Conservation (phyloP, 352 stramenopile genomes). For the Globisporangium mamillatum region DNA sequence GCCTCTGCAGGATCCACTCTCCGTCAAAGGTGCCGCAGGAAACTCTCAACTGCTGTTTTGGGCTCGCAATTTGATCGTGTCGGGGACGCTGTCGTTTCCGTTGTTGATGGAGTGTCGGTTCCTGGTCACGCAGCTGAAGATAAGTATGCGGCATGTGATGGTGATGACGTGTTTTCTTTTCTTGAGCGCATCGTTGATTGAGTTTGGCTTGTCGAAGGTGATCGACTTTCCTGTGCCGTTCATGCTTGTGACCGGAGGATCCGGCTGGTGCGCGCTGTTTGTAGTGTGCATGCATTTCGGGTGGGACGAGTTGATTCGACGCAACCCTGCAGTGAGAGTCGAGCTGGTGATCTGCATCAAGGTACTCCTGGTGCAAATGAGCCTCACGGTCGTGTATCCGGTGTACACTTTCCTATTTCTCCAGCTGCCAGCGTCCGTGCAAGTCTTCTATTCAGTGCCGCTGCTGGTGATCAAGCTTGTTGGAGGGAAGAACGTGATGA, state of each 20-base stretch:
- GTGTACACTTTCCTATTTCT: not conserved
- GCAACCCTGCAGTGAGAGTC: not conserved
- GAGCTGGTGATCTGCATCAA: not conserved
- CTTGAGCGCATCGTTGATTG: not conserved
- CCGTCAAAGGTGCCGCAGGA: too few relatives aligned
- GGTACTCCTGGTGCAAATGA: not conserved
- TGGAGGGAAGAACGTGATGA: not conserved
- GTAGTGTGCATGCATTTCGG: not conserved
- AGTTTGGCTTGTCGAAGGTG: not conserved
- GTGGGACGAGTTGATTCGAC: not conserved
- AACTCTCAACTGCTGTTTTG: not conserved
- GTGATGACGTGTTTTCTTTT: not conserved
- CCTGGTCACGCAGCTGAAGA: not conserved
- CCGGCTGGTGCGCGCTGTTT: not conserved
- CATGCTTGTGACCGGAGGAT: not conserved
- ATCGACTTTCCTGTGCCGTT: slow-evolving; percentile 6
- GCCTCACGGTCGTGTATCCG: not conserved
- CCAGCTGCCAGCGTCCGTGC: not conserved
- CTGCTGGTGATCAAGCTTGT: not conserved
- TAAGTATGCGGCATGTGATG: not conserved
- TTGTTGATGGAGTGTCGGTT: not conserved
- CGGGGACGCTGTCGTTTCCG: not conserved
- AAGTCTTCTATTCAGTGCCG: not conserved
- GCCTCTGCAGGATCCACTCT: not conserved
- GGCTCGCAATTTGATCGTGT: slow-evolving; percentile 1